A percentile compares a stretch with the other conserved stretches of the same genome.
These are phyloP conservation scores for Besnoitia besnoiti DNA, from an alignment of 169 alveolate species.

Conservation along the genomic window DNA sequence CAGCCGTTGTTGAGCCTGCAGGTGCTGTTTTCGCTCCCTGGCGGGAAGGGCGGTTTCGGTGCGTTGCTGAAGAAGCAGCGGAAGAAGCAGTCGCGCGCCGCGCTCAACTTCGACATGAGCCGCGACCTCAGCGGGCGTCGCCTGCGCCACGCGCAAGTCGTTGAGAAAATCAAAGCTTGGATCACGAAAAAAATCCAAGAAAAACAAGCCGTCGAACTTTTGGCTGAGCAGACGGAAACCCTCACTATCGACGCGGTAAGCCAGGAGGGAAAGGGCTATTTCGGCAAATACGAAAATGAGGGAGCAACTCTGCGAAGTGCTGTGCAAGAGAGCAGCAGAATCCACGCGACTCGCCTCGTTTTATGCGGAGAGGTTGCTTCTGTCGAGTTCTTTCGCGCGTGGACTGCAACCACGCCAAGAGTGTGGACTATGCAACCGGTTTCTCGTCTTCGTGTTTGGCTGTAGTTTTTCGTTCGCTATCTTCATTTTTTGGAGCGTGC, in stretches of 20 bases:
- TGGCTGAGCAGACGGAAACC: neutral
- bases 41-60: conserved; percentile 78
- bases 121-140: conserved; percentile 75
- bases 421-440: no score
- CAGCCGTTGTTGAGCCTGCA: neutral
- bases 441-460: no score
- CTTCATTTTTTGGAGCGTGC: neutral
- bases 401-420: no score
- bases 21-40: conserved; percentile 65
- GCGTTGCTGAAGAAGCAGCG: conserved; percentile 63
- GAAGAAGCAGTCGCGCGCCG: conserved; percentile 34
- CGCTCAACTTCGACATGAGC: conserved; percentile 47
- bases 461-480: neutral
- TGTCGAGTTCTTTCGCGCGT: no score
- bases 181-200: conserved; percentile 74
- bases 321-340: no score
- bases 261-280: neutral
- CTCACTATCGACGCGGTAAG: neutral
- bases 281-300: no score
- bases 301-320: no score
- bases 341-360: neutral
- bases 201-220: neutral
- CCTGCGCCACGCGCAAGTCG: conserved; percentile 78
- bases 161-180: conserved; percentile 78
- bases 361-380: no score